Evolutionary conservation across 306 rosid species (phyloP), one percentile per base, ranked within the genome.

Genomic region (Cicer yamashitae): DNA sequence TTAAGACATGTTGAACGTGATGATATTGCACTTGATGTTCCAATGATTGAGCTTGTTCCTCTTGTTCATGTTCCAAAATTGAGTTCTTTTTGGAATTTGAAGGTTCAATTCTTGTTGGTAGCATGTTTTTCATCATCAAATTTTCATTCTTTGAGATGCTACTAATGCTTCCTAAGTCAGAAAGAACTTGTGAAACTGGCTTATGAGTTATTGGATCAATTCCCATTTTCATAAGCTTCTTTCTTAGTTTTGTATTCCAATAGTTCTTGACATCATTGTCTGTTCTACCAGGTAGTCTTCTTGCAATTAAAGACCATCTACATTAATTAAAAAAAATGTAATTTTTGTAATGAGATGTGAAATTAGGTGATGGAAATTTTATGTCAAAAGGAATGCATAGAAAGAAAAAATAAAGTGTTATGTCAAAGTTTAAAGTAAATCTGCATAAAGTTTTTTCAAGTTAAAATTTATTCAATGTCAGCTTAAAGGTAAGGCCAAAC

Each of bases 261-360:
- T 92, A 88, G 80, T 94, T 94, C 72, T 94, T 94, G 47, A 94
- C 99, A 82, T 94, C 97, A 44, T 94, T 94, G 82, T 94, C 97
- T 41, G 99, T 94, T 78, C 97, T 94, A 61, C 99, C 99, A 6
- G 93, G 97, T 3, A 94, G 81, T 40, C 81, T 82, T 76, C 59
- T 87, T 22, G 99, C 99, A 57, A 92, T 94, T 52, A 83, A 76
- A 62, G 99, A 94, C 99, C 97, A 90, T 82, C 99, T 94, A 82
- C 83, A 64, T 14, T 50, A 40, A 45, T 45, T 40, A 6, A 17
- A 59, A 47, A 57, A 77, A 15, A 65, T n/a, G 6, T 8, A 17
- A 40, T 64, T 7, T 62, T 63, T 63, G 68, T 71, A 10, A 76
- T 37, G 58, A 76, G 61, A 40, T 66, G n/a, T 48, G 8, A 50